A percentile compares a stretch with the other conserved stretches of the same genome.
phyloP scores from a whole-genome alignment of 305 asterid genomes.

The Lippia alba region DNA sequence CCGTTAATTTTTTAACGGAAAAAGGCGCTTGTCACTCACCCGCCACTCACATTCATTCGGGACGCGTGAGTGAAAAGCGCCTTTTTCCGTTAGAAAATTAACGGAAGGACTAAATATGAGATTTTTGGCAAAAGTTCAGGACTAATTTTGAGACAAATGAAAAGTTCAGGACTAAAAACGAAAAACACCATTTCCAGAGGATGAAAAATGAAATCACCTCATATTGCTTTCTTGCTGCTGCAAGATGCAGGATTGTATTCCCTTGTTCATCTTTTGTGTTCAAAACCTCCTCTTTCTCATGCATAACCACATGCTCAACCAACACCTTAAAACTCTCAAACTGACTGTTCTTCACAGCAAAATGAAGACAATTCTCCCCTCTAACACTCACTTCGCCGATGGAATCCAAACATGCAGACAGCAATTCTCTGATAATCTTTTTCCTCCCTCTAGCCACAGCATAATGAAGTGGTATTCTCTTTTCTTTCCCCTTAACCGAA shows the following conservation, averaged over 20 bases:
- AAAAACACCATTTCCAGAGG: too few species aligned
- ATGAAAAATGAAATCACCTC: constrained; percentile 51
- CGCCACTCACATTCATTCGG: too few species aligned
- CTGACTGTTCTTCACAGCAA: constrained; percentile 50
- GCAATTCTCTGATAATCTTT: constrained; percentile 39
- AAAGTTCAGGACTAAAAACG: too few species aligned
- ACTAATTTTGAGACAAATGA: too few species aligned
- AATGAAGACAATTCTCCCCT: constrained; percentile 55
- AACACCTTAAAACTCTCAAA: constrained; percentile 47
- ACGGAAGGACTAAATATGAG: too few species aligned
- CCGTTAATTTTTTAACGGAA: too few species aligned
- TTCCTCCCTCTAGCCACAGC: constrained; percentile 58
- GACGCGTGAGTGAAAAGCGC: too few species aligned
- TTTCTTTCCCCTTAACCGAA: constrained; percentile 52
- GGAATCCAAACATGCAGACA: constrained; percentile 43
- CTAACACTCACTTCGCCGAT: constrained; percentile 43
- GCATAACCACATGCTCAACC: constrained; percentile 27
- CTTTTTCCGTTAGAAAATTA: too few species aligned
- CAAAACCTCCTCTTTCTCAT: constrained; percentile 32
- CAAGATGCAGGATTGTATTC: constrained; percentile 56
- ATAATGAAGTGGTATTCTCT: constrained; percentile 57
- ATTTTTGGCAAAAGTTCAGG: too few species aligned
- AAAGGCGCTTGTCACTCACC: too few species aligned
- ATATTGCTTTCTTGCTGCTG: constrained; percentile 50
- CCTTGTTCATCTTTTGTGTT: constrained; percentile 46